Conservation (phyloP, 805 yeast genomes). For the Cyberlindnera saturnus region DNA sequence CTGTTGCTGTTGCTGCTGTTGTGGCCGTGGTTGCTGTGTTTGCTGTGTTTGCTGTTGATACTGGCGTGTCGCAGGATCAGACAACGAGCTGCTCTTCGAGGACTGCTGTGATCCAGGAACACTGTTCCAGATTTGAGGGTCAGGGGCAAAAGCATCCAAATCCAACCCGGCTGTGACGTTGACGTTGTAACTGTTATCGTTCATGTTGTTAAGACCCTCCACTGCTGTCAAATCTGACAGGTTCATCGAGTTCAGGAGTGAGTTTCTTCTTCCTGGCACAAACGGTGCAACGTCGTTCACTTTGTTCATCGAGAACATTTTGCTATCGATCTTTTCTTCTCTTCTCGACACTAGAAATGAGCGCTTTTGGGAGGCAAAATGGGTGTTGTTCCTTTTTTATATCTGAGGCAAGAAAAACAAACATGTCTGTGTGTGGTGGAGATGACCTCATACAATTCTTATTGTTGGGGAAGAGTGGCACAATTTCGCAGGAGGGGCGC, state of each 20-base stretch:
- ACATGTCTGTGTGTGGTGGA: no score
- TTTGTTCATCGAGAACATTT: background rate
- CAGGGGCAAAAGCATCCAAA: constrained; percentile 4
- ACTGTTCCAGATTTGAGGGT: constrained; percentile 3
- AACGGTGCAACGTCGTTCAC: background rate
- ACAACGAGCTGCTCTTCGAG: background rate
- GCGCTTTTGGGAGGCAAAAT: no score
- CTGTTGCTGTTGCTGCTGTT: no score
- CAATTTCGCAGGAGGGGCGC: no score
- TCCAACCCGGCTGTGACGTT: background rate
- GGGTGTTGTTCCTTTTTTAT: no score
- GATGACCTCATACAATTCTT: no score
- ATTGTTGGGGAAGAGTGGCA: no score
- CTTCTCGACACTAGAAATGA: no score
- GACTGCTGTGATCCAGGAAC: background rate
- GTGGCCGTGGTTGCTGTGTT: no score
- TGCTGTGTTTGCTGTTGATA: no score
- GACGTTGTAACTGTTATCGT: background rate
- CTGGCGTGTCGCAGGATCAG: background rate
- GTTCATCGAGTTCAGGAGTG: constrained; percentile 3
- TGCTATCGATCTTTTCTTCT: background rate
- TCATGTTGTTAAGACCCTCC: background rate
- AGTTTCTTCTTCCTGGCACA: constrained; percentile 2
- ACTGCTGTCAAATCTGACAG: constrained; percentile 2
- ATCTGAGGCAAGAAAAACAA: no score